Percentiles rank a stretch among this genome's conserved stretches.
Evolutionary conservation across 1,284 basidiomycete genomes (phyloP).

Genomic region (Rhodotorula sp.): DNA sequence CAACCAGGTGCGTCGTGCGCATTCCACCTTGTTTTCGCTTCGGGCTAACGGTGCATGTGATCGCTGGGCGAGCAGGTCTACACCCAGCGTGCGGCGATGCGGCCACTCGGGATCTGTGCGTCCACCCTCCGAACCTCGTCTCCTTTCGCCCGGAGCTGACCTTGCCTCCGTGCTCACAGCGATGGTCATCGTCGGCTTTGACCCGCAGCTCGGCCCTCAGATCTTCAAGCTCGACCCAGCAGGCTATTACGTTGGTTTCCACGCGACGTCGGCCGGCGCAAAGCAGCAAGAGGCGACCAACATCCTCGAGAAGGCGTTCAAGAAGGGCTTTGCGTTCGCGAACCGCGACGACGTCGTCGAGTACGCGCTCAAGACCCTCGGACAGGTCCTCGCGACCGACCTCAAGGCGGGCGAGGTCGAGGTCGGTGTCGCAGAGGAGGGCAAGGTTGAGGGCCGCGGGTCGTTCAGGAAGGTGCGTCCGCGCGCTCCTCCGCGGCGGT

Average conservation of each 20-base stretch:
- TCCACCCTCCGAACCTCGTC: slow-evolving; percentile 14
- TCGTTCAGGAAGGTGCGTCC: slow-evolving; percentile 47
- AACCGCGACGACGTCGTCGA: slow-evolving; percentile 51
- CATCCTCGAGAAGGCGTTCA: slow-evolving; percentile 95
- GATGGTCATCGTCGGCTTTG: slow-evolving; percentile 94
- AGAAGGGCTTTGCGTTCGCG: slow-evolving; percentile 60
- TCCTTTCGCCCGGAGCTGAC: not conserved
- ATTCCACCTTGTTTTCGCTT: no score
- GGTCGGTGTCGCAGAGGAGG: slow-evolving; percentile 53
- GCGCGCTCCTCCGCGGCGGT: slow-evolving; percentile 29
- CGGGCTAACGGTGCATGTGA: no score
- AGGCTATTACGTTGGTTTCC: slow-evolving; percentile 97
- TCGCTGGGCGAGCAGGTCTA: slow-evolving; percentile 37
- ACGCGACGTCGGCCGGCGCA: slow-evolving; percentile 92
- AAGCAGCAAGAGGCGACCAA: slow-evolving; percentile 99
- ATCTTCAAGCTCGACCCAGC: slow-evolving; percentile 98
- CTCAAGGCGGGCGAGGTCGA: slow-evolving; percentile 70
- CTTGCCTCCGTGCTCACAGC: slow-evolving; percentile 57
- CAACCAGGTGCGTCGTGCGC: slow-evolving; percentile 71
- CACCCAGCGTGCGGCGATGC: slow-evolving; percentile 78
- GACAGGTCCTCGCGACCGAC: slow-evolving; percentile 89
- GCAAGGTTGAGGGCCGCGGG: slow-evolving; percentile 12
- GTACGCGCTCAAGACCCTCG: slow-evolving; percentile 93
- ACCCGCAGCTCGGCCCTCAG: slow-evolving; percentile 82
- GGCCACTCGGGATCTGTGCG: slow-evolving; percentile 91